Evolutionary conservation across 768 basidiomycete species (phyloP).

Genomic region (Asterophora lycoperdoides): DNA sequence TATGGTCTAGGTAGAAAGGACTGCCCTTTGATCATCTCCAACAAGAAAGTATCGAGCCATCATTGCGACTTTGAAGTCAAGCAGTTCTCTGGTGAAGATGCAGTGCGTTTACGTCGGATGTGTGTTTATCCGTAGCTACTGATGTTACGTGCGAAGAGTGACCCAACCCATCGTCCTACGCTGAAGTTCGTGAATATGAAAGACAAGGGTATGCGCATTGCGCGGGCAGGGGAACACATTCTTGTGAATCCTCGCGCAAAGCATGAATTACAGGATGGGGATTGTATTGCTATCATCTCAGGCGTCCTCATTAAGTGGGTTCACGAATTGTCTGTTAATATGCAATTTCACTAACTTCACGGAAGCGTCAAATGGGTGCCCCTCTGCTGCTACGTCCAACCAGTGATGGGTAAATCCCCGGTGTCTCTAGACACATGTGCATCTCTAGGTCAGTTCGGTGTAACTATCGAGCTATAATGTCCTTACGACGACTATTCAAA

Average conservation of each 20-base stretch:
- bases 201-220: conserved; percentile 42
- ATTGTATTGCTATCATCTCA: conserved; percentile 43
- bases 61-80: conserved; percentile 59
- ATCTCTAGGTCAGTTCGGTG: conserved; percentile 43
- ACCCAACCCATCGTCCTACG: conserved; percentile 45
- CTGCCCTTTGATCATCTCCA: conserved; percentile 44
- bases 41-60: conserved; percentile 60
- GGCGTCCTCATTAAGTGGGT: conserved; percentile 46
- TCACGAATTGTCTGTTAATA: not conserved
- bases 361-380: conserved; percentile 48
- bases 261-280: conserved; percentile 49
- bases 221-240: conserved; percentile 31
- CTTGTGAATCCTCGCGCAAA: conserved; percentile 34
- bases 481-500: conserved; percentile 18
- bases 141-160: conserved; percentile 32
- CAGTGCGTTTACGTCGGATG: conserved; percentile 40
- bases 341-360: not conserved
- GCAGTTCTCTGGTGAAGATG: conserved; percentile 44
- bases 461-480: not conserved
- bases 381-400: conserved; percentile 45
- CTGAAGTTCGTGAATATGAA: conserved; percentile 46
- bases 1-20: conserved; percentile 60
- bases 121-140: not conserved
- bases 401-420: conserved; percentile 30
- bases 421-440: conserved; percentile 42